Evolutionary conservation across 371 early-diverging fungal species (phyloP).

Genomic region (Gilbertella persicaria): DNA sequence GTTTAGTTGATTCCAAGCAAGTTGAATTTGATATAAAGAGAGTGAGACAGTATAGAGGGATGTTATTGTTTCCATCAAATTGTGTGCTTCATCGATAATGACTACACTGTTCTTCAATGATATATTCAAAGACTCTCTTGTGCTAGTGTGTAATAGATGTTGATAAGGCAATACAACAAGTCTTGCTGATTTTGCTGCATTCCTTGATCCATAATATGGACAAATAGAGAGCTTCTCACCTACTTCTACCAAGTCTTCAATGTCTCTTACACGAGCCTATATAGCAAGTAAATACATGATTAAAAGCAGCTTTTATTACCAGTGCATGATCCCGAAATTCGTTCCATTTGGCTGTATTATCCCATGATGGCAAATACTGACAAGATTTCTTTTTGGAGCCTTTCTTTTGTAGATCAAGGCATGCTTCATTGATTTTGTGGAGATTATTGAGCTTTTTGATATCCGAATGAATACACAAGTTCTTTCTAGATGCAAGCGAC

Average conservation of each 20-base stretch:
- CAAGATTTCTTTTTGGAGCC: slow-evolving; percentile 50
- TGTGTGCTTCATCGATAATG: slow-evolving; percentile 93
- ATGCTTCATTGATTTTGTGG: slow-evolving; percentile 73
- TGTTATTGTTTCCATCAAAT: slow-evolving; percentile 75
- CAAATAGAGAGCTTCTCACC: slow-evolving; percentile 71
- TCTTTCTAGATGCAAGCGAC: slow-evolving; percentile 85
- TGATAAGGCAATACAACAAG: slow-evolving; percentile 89
- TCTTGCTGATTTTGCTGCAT: slow-evolving; percentile 60
- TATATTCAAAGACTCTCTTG: slow-evolving; percentile 81
- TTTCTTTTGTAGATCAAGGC: slow-evolving; percentile 74
- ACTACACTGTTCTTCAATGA: slow-evolving; percentile 73
- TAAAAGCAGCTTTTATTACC: slow-evolving; percentile 26
- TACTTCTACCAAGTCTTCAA: slow-evolving; percentile 80
- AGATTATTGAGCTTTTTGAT: slow-evolving; percentile 56
- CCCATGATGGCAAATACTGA: slow-evolving; percentile 48
- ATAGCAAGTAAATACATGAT: too few species aligned
- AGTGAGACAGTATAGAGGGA: slow-evolving; percentile 60
- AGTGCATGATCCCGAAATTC: slow-evolving; percentile 63
- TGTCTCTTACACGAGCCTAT: slow-evolving; percentile 69
- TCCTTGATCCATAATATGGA: slow-evolving; percentile 91
- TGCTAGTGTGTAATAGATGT: slow-evolving; percentile 70
- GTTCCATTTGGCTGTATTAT: slow-evolving; percentile 44
- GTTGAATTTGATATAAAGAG: slow-evolving; percentile 43
- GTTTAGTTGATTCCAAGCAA: slow-evolving; percentile 59
- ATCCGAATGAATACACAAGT: slow-evolving; percentile 77